phyloP scores from a whole-genome alignment of 2,329 filamentous ascomycete species.

The Aureobasidium sp. region DNA sequence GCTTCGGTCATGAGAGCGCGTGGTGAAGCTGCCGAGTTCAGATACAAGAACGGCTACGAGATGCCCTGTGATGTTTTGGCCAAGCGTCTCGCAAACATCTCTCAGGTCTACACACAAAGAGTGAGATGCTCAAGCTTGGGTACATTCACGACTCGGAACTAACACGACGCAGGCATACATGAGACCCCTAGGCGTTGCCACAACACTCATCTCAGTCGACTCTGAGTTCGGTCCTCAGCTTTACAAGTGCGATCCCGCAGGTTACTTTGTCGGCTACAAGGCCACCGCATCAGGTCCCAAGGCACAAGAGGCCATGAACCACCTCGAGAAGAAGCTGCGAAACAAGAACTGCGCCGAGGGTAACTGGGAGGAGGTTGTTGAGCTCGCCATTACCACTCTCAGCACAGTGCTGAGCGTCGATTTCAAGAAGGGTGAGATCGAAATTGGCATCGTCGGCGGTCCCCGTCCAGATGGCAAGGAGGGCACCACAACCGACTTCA shows the following conservation, averaged over 20 bases:
- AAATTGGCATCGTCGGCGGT: constrained; percentile 93
- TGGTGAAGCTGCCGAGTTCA: constrained; percentile 93
- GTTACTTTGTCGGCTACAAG: constrained; percentile 98
- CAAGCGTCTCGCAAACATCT: constrained; percentile 97
- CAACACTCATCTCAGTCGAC: constrained; percentile 89
- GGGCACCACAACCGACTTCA: constrained; percentile 70
- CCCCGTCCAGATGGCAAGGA: constrained; percentile 75
- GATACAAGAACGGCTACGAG: constrained; percentile 98
- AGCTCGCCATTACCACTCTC: constrained; percentile 89
- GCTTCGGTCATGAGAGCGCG: constrained; percentile 88
- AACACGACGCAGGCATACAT: constrained; percentile 67
- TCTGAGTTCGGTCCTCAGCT: constrained; percentile 87
- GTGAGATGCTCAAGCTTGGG: constrained; percentile 43
- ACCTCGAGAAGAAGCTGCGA: constrained; percentile 99
- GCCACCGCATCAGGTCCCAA: constrained; percentile 95
- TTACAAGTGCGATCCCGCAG: constrained; percentile 97
- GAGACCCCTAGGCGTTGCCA: constrained; percentile 92
- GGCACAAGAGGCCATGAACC: constrained; percentile 97
- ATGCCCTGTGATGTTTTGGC: constrained; percentile 97
- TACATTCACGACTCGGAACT: neutral
- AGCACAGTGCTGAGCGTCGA: constrained; percentile 97
- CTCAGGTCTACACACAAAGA: constrained; percentile 96
- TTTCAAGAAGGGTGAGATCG: constrained; percentile 98
- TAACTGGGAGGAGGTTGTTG: constrained; percentile 94
- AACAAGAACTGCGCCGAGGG: constrained; percentile 95